Conservation (phyloP, 2,329 filamentous ascomycete genomes). For the Trichoderma sp. region DNA sequence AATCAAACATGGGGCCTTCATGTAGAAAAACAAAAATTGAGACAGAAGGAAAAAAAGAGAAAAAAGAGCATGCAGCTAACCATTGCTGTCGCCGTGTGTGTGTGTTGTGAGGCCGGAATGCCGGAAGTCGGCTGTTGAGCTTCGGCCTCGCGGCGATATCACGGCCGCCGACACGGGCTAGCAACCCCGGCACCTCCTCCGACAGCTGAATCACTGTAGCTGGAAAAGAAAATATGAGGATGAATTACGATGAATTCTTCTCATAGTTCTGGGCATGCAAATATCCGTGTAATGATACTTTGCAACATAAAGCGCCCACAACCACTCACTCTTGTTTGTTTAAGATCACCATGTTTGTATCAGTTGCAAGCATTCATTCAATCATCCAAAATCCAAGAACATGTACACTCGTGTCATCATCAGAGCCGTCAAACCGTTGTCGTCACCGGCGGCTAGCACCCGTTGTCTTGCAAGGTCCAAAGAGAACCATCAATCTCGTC, state of each 20-base stretch:
- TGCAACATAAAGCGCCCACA: background rate
- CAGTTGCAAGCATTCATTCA: background rate
- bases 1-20: background rate
- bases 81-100: background rate
- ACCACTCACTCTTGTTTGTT: background rate
- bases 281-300: background rate
- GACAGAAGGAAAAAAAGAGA: background rate
- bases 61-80: background rate
- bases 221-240: background rate
- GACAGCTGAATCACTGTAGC: background rate
- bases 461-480: background rate
- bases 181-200: background rate
- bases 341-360: background rate
- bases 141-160: constrained; percentile 17
- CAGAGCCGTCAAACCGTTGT: background rate
- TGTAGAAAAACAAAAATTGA: background rate
- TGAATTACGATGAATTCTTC: background rate
- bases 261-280: background rate
- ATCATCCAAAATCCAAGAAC: background rate
- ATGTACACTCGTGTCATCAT: background rate
- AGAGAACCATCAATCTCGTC: background rate
- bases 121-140: constrained; percentile 11
- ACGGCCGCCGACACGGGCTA: constrained; percentile 5
- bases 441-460: background rate
- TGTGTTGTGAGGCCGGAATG: background rate